Conservation (phyloP, 129 eudicot genomes). For the Chrysanthemum seticuspe region DNA sequence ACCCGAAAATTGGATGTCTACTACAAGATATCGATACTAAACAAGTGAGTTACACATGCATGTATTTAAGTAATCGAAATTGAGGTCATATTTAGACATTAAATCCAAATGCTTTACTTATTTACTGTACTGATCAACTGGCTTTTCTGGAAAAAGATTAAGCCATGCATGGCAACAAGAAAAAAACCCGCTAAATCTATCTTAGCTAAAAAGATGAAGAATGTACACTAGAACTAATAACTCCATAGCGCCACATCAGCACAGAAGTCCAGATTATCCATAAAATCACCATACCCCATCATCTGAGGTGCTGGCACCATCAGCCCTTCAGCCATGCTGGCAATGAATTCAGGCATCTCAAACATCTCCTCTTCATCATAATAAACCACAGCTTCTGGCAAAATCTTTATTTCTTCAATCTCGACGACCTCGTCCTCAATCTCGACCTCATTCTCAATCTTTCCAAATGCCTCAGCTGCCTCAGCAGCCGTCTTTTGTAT, state of each 20-base stretch:
- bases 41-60: background rate
- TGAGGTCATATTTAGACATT: background rate
- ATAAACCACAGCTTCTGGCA: conserved; percentile 24
- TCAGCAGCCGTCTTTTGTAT: conserved; percentile 68
- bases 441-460: conserved; percentile 4
- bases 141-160: conserved; percentile 3
- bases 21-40: too few species aligned
- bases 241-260: conserved; percentile 53
- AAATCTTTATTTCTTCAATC: conserved; percentile 8
- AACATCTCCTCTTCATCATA: conserved; percentile 60
- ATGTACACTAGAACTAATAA: conserved; percentile 25
- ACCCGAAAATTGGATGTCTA: too few species aligned
- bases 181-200: background rate
- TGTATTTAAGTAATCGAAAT: background rate
- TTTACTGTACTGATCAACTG: background rate
- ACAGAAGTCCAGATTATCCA: conserved; percentile 38
- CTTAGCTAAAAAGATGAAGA: background rate
- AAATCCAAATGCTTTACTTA: background rate
- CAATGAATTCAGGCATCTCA: conserved; percentile 53
- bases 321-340: conserved; percentile 66
- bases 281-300: conserved; percentile 12
- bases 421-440: background rate
- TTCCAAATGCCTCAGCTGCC: conserved; percentile 68
- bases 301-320: conserved; percentile 60
- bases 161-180: background rate